Evolutionary conservation across 371 early-diverging fungal species (phyloP), one percentile per base, ranked within the genome.

Genomic region (Dinochytrium kinnereticum): DNA sequence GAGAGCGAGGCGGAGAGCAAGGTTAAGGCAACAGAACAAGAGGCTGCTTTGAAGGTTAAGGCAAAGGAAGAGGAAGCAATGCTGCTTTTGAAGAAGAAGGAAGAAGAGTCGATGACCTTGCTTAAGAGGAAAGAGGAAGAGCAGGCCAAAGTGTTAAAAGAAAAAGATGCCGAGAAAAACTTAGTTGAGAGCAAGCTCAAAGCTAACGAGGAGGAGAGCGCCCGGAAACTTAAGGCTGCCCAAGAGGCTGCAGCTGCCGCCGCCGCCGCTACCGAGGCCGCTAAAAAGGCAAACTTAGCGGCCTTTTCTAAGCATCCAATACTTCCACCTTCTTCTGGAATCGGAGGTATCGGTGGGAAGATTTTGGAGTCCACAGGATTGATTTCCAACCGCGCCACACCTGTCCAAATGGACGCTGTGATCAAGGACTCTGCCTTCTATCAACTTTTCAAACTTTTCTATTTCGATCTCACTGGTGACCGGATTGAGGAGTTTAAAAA

Each of bases 361-460:
- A 5, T 66, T 21, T 30, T 66, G 40, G 36, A 40, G 28, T 40
- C 40, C 17, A 44, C 66, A 37, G 66, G 66, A 28, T 37, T 66
- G 26, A 37, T 66, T 15, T 40, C 44, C 15, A 70, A 28, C 59
- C 10, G 31, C 2, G 55, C 70, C 5, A 7, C 34, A n/a, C 59
- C n/a, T 31, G 34, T 70, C 5, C 59, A 37, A n/a, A 26, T 57
- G 33, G 70, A 59, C 59, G 36, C 51, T 17, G 2, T 24, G 30
- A 13, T 50, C n/a, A 59, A 53, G 51, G 70, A 51, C 40, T 33
- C 70, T n/a, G 55, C 51, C 1, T 70, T 51, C 17, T 70, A 57
- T 34, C 59, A 59, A 21, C 51, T 44, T 15, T 70, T 70, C 59
- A 51, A 70, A 26, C 30, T 70, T 37, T 70, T 57, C 31, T 70